A percentile compares a stretch with the other conserved stretches of the same genome.
Evolutionary conservation across 805 yeast species (phyloP).

Genomic region (Pichia eremophila): DNA sequence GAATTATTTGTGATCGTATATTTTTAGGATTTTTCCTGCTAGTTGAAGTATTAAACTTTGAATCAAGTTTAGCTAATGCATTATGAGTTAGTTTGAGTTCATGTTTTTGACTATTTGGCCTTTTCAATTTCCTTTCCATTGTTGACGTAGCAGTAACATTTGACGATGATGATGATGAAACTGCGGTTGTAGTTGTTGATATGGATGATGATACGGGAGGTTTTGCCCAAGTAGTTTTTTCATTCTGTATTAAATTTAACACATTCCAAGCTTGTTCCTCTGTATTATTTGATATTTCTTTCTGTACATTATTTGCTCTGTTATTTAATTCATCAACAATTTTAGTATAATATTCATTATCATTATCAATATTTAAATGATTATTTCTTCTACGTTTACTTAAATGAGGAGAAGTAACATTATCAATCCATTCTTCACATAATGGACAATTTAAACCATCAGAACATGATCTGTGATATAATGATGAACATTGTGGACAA

Average conservation of each 20-base stretch:
- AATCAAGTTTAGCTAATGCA: background rate
- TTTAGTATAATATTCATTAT: background rate
- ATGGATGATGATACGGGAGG: background rate
- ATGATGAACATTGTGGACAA: conserved; percentile 26
- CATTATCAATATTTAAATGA: background rate
- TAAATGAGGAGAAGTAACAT: conserved; percentile 4
- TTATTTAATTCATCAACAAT: background rate
- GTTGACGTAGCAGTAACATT: background rate
- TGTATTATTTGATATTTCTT: background rate
- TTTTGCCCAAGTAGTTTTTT: background rate
- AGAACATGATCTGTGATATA: conserved; percentile 24
- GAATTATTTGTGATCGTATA: too few species aligned
- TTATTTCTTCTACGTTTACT: background rate
- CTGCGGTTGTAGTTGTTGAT: too few species aligned
- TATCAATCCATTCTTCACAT: conserved; percentile 26
- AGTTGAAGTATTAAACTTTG: background rate
- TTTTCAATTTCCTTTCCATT: background rate
- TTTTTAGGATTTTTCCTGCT: background rate
- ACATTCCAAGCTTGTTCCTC: conserved; percentile 9
- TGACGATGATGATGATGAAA: background rate
- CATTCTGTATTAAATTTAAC: conserved; percentile 4
- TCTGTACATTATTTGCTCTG: background rate
- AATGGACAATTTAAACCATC: conserved; percentile 26
- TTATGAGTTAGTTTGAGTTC: background rate
- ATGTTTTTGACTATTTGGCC: background rate